Evolutionary conservation across 1,139 yeast species (phyloP), one percentile per base, ranked within the genome.

Genomic region (Kodamaea ohmeri): DNA sequence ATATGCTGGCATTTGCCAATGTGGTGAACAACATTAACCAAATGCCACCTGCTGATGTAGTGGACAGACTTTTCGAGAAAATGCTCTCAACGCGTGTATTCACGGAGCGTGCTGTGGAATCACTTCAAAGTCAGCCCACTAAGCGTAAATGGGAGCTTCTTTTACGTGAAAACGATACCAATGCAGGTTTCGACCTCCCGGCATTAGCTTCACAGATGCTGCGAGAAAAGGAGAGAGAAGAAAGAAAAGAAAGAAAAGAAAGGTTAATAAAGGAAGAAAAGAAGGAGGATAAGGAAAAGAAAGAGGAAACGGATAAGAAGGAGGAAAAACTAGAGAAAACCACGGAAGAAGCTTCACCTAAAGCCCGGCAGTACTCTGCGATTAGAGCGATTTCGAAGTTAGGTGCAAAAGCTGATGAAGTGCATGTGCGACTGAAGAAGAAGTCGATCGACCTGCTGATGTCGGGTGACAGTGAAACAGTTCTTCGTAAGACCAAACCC

Each of bases 91-190:
- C 58, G 1, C 48, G 76, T 39, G 72, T 58, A 0, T 70, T 71
- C 39, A 57, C 72, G 1, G 65, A 57, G 2, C 54, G 56, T 26
- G 71, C 73, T 1, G 44, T 65, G 13, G 53, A 50, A 30, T 52
- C 65, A 1, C 50, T 67, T 32, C 41, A 62, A 30, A 61, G 58
- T 13, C 67, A 58, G 41, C 56, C 72, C 2, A 53, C 63, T 1
- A 58, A 55, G 38, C 45, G 77, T 21, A 71, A 71, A 48, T 71
- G 76, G 76, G 76, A 71, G 43, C 50, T 71, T 11, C 50, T 71
- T n/a, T 47, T 71, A 16, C 50, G 70, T 34, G 76, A 71, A 44
- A 62, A 58, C 44, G 74, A 69, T 43, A 58, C 65, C 4, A 69
- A 69, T 43, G 42, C 57, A 2, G 56, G 56, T 6, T 68, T 70